These are phyloP conservation scores for Rhododendron ovatum DNA, from an alignment of 148 eudicot genomes.

Conservation along the genomic window DNA sequence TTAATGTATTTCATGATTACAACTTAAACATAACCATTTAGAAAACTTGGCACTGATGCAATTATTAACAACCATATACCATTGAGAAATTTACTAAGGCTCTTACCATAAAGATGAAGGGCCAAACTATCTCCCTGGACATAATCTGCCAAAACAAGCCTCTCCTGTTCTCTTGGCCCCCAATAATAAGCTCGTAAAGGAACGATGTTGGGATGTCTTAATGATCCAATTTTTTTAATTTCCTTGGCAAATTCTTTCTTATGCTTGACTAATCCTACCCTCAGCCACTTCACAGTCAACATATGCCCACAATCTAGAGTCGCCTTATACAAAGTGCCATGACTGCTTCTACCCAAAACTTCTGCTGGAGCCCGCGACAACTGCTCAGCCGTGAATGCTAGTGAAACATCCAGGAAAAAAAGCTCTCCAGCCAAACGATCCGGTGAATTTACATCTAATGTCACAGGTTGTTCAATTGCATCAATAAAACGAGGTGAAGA, in stretches of 20 bases:
- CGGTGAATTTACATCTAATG: constrained; percentile 84
- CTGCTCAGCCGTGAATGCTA: constrained; percentile 80
- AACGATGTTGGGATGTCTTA: constrained; percentile 68
- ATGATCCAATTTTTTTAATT: constrained; percentile 73
- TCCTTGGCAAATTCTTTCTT: constrained; percentile 94
- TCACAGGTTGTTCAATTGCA: constrained; percentile 60
- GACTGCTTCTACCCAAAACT: constrained; percentile 93
- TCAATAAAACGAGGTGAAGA: constrained; percentile 74
- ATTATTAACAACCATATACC: neutral
- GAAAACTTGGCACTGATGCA: neutral
- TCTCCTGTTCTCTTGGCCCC: constrained; percentile 96
- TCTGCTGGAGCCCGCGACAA: constrained; percentile 93
- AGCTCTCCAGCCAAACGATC: constrained; percentile 94
- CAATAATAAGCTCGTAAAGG: constrained; percentile 88
- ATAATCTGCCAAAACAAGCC: constrained; percentile 86
- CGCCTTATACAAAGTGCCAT: constrained; percentile 93
- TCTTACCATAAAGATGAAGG: constrained; percentile 91
- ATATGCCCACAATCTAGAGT: constrained; percentile 71
- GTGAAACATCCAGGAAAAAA: constrained; percentile 61
- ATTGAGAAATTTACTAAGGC: neutral
- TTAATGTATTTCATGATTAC: neutral
- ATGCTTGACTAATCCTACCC: constrained; percentile 81
- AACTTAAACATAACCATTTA: neutral
- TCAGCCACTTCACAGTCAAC: constrained; percentile 94
- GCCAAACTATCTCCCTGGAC: constrained; percentile 85